These are phyloP conservation scores for Mrakia frigida DNA, from an alignment of 768 basidiomycete genomes.

Conservation along the genomic window DNA sequence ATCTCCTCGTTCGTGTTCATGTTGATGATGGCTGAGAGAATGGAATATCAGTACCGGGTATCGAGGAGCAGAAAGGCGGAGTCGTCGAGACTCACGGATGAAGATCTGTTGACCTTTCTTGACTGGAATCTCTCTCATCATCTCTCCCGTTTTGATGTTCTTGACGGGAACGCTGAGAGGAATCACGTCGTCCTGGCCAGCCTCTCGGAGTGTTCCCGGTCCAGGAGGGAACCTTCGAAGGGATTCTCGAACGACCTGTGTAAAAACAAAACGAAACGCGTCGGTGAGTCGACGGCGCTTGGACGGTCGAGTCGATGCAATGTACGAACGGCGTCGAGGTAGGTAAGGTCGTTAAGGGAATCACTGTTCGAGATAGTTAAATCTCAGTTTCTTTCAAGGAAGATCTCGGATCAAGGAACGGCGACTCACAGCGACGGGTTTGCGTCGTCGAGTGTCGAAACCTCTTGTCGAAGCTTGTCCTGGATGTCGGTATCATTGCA, in stretches of 20 bases:
- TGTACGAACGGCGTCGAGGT: conserved; percentile 24
- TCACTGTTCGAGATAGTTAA: neutral
- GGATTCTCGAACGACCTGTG: conserved; percentile 32
- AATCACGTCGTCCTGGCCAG: conserved; percentile 12
- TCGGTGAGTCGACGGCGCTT: neutral
- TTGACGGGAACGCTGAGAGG: conserved; percentile 10
- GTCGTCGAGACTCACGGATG: conserved; percentile 40
- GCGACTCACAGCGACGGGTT: conserved; percentile 40
- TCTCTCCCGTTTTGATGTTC: conserved; percentile 19
- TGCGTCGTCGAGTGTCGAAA: conserved; percentile 48
- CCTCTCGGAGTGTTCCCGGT: neutral
- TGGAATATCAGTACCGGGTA: neutral
- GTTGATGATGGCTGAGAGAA: conserved; percentile 40
- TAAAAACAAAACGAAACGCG: neutral
- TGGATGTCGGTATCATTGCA: conserved; percentile 65
- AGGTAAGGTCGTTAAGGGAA: conserved; percentile 17
- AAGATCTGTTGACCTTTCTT: conserved; percentile 40
- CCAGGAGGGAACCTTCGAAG: conserved; percentile 13
- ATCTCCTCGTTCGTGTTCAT: conserved; percentile 39
- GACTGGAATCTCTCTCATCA: conserved; percentile 40
- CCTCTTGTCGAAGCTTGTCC: conserved; percentile 63
- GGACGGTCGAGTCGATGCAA: neutral
- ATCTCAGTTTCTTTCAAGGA: neutral
- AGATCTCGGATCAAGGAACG: too few relatives aligned
- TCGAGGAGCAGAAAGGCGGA: neutral